phyloP scores from a whole-genome alignment of 306 rosid genomes.

The Crataegus laevigata region DNA sequence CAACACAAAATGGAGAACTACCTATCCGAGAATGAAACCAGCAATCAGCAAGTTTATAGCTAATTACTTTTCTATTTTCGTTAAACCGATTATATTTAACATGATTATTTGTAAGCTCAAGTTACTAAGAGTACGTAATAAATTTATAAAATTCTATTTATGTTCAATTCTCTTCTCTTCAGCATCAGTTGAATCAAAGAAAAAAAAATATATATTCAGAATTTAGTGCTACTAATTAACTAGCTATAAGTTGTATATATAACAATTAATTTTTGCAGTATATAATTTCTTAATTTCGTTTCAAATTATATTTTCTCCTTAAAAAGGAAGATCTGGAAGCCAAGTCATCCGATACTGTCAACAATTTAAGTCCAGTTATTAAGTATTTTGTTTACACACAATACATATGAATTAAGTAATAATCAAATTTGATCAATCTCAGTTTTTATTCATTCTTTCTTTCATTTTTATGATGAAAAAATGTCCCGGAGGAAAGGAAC shows the following conservation, averaged over 20 bases:
- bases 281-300: not conserved
- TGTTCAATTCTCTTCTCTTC: not conserved
- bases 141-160: no score
- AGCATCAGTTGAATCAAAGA: not conserved
- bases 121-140: not conserved
- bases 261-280: not conserved
- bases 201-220: not conserved
- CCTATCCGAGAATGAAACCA: no score
- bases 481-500: not conserved
- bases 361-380: no score
- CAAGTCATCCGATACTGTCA: no score
- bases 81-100: not conserved
- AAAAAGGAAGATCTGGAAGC: no score
- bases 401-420: not conserved
- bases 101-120: not conserved
- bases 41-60: no score
- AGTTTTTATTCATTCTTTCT: not conserved
- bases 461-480: not conserved
- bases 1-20: no score
- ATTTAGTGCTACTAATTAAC: not conserved
- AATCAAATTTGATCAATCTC: not conserved
- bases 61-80: not conserved
- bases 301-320: not conserved
- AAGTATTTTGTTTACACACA: not conserved
- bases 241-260: not conserved